Evolutionary conservation across 2,329 filamentous ascomycete species (phyloP), one percentile per base, ranked within the genome.

Genomic region (Microdochium trichocladiopsis): DNA sequence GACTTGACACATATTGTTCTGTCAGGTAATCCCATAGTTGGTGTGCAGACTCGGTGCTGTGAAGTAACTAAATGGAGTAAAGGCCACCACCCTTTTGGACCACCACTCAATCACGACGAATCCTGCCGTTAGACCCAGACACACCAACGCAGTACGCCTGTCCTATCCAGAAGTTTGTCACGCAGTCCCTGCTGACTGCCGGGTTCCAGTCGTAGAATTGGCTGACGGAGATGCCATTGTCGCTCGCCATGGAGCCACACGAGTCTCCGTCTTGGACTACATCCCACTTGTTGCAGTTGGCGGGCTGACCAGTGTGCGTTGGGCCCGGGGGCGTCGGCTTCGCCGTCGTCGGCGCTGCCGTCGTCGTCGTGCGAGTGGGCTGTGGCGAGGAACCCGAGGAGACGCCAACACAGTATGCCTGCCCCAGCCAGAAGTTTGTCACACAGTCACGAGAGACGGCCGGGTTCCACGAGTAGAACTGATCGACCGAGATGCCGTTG

Each of bases 81-180:
- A n/a, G n/a, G n/a, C n/a, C n/a, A n/a, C n/a, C n/a, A n/a, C n/a
- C n/a, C n/a, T n/a, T n/a, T n/a, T n/a, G n/a, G n/a, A n/a, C n/a
- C n/a, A n/a, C n/a, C 28, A 14, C 8, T 18, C n/a, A 41, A 6
- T 23, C 41, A 22, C 21, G 41, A 45, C 41, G 41, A 18, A 45
- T 45, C 41, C 41, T 45, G 9, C 21, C 21, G 41, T 22, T 45
- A 16, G 41, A 22, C 43, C 51, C 37, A 31, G 52, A 53, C 45
- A 58, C 55, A 8, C 61, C 59, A 10, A 62, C 58, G 50, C 59
- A 63, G 51, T 62, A 63, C 5, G 58, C 56, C 25, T 61, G 52
- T 6, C 58, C 61, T 10, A 59, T 16, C 60, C 60, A 62, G 51
- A 60, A 61, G 48, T 59, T 60, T 21, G 48, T 56, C 4, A 49